These are phyloP conservation scores for Tarenaya hassleriana DNA, from an alignment of 345 rosid genomes.

Conservation along the genomic window DNA sequence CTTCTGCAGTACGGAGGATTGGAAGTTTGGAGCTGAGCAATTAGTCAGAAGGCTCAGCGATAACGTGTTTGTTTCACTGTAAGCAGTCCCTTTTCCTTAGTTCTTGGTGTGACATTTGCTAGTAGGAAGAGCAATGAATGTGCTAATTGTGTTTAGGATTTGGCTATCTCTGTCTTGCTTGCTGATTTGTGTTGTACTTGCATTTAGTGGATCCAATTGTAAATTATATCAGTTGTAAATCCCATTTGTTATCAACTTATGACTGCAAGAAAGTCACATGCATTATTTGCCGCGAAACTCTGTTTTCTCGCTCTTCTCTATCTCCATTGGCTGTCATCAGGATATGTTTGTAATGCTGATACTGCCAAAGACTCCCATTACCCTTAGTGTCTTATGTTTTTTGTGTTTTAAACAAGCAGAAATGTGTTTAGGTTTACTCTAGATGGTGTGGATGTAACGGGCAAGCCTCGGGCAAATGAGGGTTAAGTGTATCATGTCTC, in stretches of 20 bases:
- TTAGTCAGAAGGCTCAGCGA: slow-evolving; percentile 70
- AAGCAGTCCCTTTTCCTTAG: slow-evolving; percentile 21
- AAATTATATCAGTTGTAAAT: too few species aligned
- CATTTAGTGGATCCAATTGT: too few species aligned
- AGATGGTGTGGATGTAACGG: slow-evolving; percentile 98
- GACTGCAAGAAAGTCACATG: too few species aligned
- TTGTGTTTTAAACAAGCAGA: slow-evolving; percentile 47
- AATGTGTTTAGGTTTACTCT: slow-evolving; percentile 57
- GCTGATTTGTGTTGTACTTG: not conserved
- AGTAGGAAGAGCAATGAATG: too few species aligned
- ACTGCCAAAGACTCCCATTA: not conserved
- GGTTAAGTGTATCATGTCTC: slow-evolving; percentile 27
- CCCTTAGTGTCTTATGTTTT: slow-evolving; percentile 11
- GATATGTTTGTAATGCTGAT: not conserved
- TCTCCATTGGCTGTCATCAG: too few species aligned
- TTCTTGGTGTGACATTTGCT: too few species aligned
- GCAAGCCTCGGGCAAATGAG: slow-evolving; percentile 82
- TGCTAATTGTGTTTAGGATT: too few species aligned
- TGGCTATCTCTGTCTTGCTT: too few species aligned
- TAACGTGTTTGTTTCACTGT: slow-evolving; percentile 85
- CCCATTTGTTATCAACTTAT: too few species aligned
- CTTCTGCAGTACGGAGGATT: slow-evolving; percentile 63
- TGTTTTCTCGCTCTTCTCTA: too few species aligned
- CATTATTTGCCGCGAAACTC: too few species aligned
- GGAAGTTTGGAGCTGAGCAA: slow-evolving; percentile 91